These are phyloP conservation scores for Raphanus raphanistrum DNA, from an alignment of 345 rosid genomes.

Conservation along the genomic window DNA sequence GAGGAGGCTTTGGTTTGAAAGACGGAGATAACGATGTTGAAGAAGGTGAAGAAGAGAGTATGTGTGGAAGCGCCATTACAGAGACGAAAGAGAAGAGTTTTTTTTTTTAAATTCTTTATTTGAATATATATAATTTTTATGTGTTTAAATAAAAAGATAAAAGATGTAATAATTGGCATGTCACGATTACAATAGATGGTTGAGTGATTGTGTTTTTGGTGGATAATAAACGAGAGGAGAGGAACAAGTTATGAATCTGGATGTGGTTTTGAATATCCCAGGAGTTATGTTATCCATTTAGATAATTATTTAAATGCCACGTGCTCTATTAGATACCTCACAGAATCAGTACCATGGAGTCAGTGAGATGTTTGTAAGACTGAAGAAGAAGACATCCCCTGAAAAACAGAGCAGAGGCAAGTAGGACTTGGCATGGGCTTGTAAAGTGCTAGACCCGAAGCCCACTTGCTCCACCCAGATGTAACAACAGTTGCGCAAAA, in stretches of 20 bases:
- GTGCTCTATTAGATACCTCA: conserved; percentile 2
- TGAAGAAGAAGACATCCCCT: background rate
- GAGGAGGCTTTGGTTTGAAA: conserved; percentile 21
- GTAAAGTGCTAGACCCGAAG: background rate
- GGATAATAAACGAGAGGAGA: conserved; percentile 39
- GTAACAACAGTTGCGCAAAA: background rate
- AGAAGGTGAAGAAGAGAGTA: conserved; percentile 49
- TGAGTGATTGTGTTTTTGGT: conserved; percentile 10
- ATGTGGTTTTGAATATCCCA: conserved; percentile 27
- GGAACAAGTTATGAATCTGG: conserved; percentile 3
- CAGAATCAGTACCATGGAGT: background rate
- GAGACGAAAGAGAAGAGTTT: background rate
- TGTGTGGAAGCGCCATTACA: conserved; percentile 71
- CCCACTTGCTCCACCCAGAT: background rate
- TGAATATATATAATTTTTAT: background rate
- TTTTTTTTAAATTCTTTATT: background rate
- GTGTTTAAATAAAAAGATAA: background rate
- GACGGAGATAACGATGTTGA: conserved; percentile 33
- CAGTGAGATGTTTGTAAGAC: background rate
- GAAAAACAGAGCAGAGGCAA: background rate
- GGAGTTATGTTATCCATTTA: conserved; percentile 22
- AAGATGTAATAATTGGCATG: background rate
- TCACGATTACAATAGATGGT: conserved; percentile 5
- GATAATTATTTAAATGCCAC: background rate
- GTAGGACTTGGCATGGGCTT: background rate